Percentiles rank a stretch among this genome's conserved stretches.
Evolutionary conservation across 2,329 filamentous ascomycete species (phyloP).

Genomic region (Nemania diffusa): DNA sequence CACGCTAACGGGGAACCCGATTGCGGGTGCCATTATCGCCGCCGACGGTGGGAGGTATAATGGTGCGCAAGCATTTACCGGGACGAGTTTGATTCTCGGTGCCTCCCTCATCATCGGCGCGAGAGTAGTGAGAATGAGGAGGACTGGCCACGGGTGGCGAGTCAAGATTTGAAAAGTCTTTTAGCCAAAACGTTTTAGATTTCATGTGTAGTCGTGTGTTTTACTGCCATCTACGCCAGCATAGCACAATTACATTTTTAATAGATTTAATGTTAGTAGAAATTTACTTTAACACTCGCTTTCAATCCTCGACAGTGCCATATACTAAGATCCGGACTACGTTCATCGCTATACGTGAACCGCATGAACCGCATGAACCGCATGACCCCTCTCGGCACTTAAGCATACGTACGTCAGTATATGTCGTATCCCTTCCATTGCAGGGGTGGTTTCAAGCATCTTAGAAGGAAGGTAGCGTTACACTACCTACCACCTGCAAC

Average conservation of each 20-base stretch:
- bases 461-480: background rate
- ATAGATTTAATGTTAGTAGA: background rate
- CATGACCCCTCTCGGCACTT: background rate
- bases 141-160: conserved; percentile 52
- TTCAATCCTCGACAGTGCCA: background rate
- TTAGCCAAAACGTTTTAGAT: background rate
- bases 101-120: conserved; percentile 53
- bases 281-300: background rate
- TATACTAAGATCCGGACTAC: background rate
- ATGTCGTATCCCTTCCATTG: background rate
- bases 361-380: too few species aligned
- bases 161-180: conserved; percentile 50
- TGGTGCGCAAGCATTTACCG: conserved; percentile 63
- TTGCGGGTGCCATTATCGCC: conserved; percentile 61
- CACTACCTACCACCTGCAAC: background rate
- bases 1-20: conserved; percentile 62
- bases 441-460: background rate
- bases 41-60: conserved; percentile 54
- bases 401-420: conserved; percentile 5
- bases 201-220: background rate
- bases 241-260: background rate
- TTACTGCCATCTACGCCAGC: background rate
- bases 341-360: background rate
- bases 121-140: conserved; percentile 53
- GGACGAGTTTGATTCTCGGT: conserved; percentile 55